phyloP scores from a whole-genome alignment of 106 monocot genomes.

The Triglochin maritima region DNA sequence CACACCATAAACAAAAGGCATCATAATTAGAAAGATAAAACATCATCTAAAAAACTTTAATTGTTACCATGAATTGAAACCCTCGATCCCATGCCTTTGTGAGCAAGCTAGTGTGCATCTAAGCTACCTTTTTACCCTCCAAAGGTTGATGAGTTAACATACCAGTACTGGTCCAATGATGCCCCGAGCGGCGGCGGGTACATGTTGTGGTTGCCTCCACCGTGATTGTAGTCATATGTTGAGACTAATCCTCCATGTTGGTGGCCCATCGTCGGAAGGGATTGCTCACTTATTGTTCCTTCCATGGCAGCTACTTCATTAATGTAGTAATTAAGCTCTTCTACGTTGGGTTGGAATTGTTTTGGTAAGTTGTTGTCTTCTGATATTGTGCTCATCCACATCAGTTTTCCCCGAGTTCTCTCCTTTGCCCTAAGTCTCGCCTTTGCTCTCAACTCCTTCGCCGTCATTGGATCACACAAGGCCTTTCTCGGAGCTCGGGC shows the following conservation, averaged over 20 bases:
- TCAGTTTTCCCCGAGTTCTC: slow-evolving; percentile 13
- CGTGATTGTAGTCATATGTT: not conserved
- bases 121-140: not conserved
- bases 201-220: not conserved
- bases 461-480: not conserved
- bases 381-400: not conserved
- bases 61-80: not conserved
- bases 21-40: too few species aligned
- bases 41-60: too few species aligned
- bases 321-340: not conserved
- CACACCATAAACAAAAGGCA: too few species aligned
- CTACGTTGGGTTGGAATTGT: not conserved
- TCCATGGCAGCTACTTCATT: not conserved
- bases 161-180: slow-evolving; percentile 8
- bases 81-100: not conserved
- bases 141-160: not conserved
- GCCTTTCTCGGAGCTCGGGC: not conserved
- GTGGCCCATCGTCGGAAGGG: slow-evolving; percentile 5
- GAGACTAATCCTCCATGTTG: not conserved
- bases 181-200: not conserved
- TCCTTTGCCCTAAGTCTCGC: slow-evolving; percentile 15
- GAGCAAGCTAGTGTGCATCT: not conserved
- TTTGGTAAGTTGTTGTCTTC: not conserved
- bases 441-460: slow-evolving; percentile 10
- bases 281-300: not conserved